These are phyloP conservation scores for Penicillium longicatenatum DNA, from an alignment of 495 filamentous ascomycete genomes.

Conservation along the genomic window DNA sequence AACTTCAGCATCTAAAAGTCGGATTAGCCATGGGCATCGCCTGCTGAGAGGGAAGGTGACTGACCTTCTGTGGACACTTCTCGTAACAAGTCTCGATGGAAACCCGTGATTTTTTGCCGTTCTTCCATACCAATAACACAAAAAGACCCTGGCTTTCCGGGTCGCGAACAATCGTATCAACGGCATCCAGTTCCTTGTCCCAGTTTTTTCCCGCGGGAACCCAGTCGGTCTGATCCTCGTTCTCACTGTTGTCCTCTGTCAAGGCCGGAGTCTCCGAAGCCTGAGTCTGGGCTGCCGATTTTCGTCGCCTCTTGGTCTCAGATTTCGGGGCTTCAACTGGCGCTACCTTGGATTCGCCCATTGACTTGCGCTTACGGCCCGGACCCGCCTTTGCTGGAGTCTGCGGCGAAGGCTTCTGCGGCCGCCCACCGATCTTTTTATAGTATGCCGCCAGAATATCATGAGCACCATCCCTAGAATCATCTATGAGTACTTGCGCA, in stretches of 20 bases:
- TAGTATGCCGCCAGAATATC: slow-evolving; percentile 59
- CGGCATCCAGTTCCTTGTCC: slow-evolving; percentile 55
- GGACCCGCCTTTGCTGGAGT: slow-evolving; percentile 16
- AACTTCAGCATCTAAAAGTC: slow-evolving; percentile 47
- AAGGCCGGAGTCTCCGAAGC: slow-evolving; percentile 7
- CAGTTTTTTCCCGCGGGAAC: slow-evolving; percentile 54
- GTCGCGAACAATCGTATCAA: slow-evolving; percentile 61
- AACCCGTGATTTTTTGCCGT: slow-evolving; percentile 44
- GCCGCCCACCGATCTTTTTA: slow-evolving; percentile 57
- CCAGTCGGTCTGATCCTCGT: slow-evolving; percentile 37
- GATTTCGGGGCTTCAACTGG: slow-evolving; percentile 18
- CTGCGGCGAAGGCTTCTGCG: slow-evolving; percentile 30
- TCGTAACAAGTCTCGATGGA: slow-evolving; percentile 43
- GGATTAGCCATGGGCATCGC: slow-evolving; percentile 16
- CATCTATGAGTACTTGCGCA: not conserved
- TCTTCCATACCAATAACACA: slow-evolving; percentile 60
- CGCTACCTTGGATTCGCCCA: slow-evolving; percentile 32
- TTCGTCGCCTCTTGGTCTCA: slow-evolving; percentile 28
- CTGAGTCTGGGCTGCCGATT: slow-evolving; percentile 21
- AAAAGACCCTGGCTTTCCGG: slow-evolving; percentile 37
- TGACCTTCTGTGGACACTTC: slow-evolving; percentile 40
- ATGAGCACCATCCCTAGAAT: slow-evolving; percentile 49
- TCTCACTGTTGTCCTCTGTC: slow-evolving; percentile 25
- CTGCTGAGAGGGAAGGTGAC: not conserved
- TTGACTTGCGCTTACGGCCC: slow-evolving; percentile 44